These are phyloP conservation scores for Talaromyces sp. DNA, from an alignment of 2,329 filamentous ascomycete genomes.

Conservation along the genomic window DNA sequence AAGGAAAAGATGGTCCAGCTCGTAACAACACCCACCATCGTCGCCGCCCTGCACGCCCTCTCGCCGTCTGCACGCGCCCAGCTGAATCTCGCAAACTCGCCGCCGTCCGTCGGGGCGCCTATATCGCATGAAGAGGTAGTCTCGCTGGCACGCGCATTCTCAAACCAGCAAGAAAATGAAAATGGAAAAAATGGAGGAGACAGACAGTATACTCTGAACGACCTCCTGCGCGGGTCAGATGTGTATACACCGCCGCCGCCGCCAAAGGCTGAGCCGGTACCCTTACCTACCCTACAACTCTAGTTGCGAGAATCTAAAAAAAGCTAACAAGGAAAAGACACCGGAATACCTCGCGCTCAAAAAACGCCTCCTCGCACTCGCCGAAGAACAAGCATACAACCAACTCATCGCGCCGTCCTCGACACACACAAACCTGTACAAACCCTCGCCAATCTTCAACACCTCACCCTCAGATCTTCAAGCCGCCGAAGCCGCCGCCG, in stretches of 20 bases:
- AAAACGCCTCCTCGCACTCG: conserved; percentile 73
- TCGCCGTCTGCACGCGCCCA: conserved; percentile 25
- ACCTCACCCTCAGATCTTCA: conserved; percentile 27
- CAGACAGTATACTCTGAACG: conserved; percentile 55
- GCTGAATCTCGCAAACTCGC: conserved; percentile 29
- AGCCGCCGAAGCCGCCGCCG: conserved; percentile 35
- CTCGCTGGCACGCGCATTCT: conserved; percentile 27
- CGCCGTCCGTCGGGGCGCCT: conserved; percentile 23
- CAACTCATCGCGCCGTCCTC: conserved; percentile 62
- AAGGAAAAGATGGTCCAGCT: conserved; percentile 37
- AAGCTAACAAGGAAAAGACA: neutral
- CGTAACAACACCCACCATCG: conserved; percentile 34
- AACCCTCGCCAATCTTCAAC: conserved; percentile 39
- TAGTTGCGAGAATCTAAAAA: neutral
- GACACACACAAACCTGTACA: conserved; percentile 55
- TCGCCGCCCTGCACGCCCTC: conserved; percentile 33
- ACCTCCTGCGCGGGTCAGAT: conserved; percentile 64
- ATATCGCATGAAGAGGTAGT: conserved; percentile 41
- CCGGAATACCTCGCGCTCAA: conserved; percentile 83
- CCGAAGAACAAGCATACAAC: conserved; percentile 77
- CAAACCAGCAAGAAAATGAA: neutral
- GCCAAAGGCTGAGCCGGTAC: conserved; percentile 70
- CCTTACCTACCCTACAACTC: neutral
- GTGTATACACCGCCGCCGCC: conserved; percentile 76
- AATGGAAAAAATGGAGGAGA: neutral